phyloP scores from a whole-genome alignment of 768 basidiomycete genomes.

The Tubosaeta brunneosetosa region DNA sequence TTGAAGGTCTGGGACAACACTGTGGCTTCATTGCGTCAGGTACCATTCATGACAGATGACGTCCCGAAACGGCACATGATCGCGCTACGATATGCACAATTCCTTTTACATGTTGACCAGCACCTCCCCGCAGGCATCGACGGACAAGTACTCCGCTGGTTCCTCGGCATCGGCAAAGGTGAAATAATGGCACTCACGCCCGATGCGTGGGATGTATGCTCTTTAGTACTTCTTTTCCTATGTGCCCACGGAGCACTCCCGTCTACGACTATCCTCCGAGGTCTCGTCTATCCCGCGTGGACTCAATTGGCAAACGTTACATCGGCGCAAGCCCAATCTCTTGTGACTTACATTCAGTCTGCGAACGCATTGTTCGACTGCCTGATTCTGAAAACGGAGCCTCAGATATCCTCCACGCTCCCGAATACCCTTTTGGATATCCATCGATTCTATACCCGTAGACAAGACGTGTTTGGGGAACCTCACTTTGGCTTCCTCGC shows the following conservation, averaged over 20 bases:
- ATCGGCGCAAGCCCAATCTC: constrained; percentile 35
- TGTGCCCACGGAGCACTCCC: constrained; percentile 63
- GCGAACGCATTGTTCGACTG: constrained; percentile 60
- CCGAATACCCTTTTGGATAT: constrained; percentile 56
- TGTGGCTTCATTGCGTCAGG: constrained; percentile 66
- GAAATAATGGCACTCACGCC: constrained; percentile 55
- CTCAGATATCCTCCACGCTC: constrained; percentile 33
- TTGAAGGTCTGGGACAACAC: constrained; percentile 85
- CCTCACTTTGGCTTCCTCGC: constrained; percentile 63
- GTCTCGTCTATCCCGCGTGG: constrained; percentile 81
- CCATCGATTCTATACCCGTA: constrained; percentile 65
- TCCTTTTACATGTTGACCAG: constrained; percentile 70
- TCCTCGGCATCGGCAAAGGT: constrained; percentile 59
- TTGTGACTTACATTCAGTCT: constrained; percentile 52
- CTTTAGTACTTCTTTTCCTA: constrained; percentile 58
- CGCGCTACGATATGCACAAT: constrained; percentile 63
- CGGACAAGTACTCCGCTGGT: constrained; percentile 66
- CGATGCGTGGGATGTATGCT: constrained; percentile 66
- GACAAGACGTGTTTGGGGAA: constrained; percentile 62
- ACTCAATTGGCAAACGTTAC: constrained; percentile 44
- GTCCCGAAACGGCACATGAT: constrained; percentile 42
- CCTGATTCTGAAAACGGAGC: constrained; percentile 54
- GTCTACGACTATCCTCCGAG: constrained; percentile 67
- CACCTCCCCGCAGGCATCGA: constrained; percentile 75
- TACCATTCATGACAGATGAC: constrained; percentile 53